phyloP scores from a whole-genome alignment of 257 asterid species.

The Lithospermum erythrorhizon region DNA sequence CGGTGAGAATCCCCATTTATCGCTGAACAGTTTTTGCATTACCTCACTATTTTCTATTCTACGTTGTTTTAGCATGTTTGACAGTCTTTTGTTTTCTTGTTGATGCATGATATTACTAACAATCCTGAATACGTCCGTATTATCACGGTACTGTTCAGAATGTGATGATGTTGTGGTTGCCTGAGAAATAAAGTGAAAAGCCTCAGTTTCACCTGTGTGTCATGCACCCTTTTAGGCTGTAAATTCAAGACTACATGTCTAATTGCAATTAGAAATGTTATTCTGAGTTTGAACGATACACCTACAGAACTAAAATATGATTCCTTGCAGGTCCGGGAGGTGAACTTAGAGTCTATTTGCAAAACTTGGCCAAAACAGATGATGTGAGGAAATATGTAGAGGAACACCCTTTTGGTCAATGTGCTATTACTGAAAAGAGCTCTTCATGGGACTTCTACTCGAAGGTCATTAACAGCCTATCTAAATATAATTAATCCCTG shows the following conservation, averaged over 20 bases:
- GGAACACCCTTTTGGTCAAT: conserved; percentile 72
- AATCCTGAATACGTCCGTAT: no score
- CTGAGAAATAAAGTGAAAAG: no score
- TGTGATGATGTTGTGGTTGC: no score
- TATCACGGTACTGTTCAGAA: no score
- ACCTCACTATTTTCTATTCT: not conserved
- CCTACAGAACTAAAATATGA: not conserved
- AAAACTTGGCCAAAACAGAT: conserved; percentile 40
- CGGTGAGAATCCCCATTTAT: conserved; percentile 28
- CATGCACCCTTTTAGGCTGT: not conserved
- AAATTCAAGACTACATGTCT: not conserved
- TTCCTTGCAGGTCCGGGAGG: conserved; percentile 51
- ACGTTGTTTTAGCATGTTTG: not conserved
- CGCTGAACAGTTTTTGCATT: not conserved
- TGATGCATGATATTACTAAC: no score
- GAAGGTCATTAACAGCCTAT: conserved; percentile 31
- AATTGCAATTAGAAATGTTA: not conserved
- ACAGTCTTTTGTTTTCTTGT: no score
- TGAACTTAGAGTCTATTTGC: conserved; percentile 61
- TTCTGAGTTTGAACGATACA: not conserved
- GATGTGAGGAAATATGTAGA: conserved; percentile 43
- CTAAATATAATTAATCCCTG: conserved; percentile 1
- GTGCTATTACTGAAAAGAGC: conserved; percentile 42
- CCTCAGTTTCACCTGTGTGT: not conserved
- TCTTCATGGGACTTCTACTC: conserved; percentile 61